A percentile compares a stretch with the other conserved stretches of the same genome.
phyloP scores from a whole-genome alignment of 2,329 filamentous ascomycete species.

The Xylariaceae sp. region DNA sequence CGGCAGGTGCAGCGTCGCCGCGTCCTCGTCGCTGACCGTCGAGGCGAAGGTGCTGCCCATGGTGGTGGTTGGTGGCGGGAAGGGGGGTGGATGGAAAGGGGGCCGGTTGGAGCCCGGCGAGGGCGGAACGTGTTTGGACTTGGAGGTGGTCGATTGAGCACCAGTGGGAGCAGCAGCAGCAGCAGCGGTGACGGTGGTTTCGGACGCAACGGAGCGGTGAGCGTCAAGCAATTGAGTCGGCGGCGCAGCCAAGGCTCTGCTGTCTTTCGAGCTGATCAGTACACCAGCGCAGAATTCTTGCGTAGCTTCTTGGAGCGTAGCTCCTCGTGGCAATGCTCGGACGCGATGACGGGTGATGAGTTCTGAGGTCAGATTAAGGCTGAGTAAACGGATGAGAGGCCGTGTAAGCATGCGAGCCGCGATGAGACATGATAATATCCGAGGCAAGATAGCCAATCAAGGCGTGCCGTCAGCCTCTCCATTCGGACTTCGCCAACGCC shows the following conservation, averaged over 20 bases:
- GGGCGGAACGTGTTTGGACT: not conserved
- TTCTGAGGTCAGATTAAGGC: not conserved
- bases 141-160: not conserved
- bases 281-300: too few species aligned
- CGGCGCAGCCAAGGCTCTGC: not conserved
- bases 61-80: conserved; percentile 1
- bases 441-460: not conserved
- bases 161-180: not conserved
- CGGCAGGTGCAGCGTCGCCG: conserved; percentile 34
- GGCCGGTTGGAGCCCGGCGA: not conserved
- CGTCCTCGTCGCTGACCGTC: conserved; percentile 4
- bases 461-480: not conserved
- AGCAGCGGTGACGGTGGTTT: not conserved
- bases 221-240: not conserved
- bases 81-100: not conserved
- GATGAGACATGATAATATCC: not conserved
- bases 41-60: conserved; percentile 2
- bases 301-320: too few species aligned
- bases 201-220: not conserved
- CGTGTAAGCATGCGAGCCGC: not conserved
- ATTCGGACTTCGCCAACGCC: conserved; percentile 1
- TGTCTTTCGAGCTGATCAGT: too few species aligned
- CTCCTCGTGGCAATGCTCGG: too few species aligned
- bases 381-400: not conserved
- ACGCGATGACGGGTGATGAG: too few species aligned